phyloP scores from a whole-genome alignment of 179 eudicot species.

The Silene noctiflora region DNA sequence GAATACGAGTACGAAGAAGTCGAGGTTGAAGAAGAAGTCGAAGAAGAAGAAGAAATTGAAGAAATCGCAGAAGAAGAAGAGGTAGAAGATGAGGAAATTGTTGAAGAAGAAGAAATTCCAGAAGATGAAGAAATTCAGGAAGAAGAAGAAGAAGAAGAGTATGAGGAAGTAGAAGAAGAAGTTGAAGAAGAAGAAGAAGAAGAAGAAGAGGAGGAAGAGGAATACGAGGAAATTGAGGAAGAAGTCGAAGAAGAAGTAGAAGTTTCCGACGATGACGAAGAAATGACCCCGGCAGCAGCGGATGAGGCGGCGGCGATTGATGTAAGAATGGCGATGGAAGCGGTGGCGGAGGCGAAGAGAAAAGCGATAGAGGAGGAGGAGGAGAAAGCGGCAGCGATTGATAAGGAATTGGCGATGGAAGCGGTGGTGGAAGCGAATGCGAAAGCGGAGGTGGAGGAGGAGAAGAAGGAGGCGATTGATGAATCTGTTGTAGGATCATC shows the following conservation, averaged over 20 bases:
- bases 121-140: slow-evolving; percentile 8
- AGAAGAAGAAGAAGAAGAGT: slow-evolving; percentile 18
- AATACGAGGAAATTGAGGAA: slow-evolving; percentile 5
- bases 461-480: not conserved
- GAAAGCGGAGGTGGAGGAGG: not conserved
- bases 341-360: not conserved
- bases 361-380: not conserved
- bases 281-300: not conserved
- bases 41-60: slow-evolving; percentile 13
- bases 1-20: slow-evolving; percentile 26
- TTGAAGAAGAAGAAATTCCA: not conserved
- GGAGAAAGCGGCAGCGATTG: not conserved
- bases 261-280: slow-evolving; percentile 10
- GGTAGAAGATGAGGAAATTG: slow-evolving; percentile 6
- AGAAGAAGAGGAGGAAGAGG: slow-evolving; percentile 17
- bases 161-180: slow-evolving; percentile 20
- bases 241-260: slow-evolving; percentile 17
- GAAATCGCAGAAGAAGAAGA: slow-evolving; percentile 19
- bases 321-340: not conserved
- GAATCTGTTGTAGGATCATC: not conserved
- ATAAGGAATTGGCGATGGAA: not conserved
- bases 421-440: not conserved
- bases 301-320: not conserved
- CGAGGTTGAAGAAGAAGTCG: slow-evolving; percentile 24
- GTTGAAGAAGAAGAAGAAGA: slow-evolving; percentile 20